Evolutionary conservation across 192 early-diverging fungal genomes (phyloP), one percentile per base, ranked within the genome.

Genomic region (Jimgerdemannia lactiflua): DNA sequence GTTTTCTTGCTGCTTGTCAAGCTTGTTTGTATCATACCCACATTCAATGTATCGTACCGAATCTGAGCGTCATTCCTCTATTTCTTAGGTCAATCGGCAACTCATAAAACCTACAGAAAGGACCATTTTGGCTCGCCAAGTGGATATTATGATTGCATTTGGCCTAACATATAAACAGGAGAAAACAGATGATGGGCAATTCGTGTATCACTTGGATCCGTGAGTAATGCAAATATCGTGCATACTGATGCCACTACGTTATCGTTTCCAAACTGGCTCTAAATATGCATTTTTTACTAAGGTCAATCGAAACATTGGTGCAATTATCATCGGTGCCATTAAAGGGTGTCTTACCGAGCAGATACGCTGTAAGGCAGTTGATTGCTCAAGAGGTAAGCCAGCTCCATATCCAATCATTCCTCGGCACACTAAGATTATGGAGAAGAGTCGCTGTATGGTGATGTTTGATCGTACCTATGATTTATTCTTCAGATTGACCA

Each of bases 341-440:
- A 29, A 84, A 85, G 72, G 75, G 70, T 17, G 72, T 91, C 14
- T 71, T 91, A 77, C 78, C 90, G 4, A 89, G 79, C 67, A 84
- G 85, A n/a, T 94, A 95, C 79, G 91, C 94, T 0, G 89, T 93
- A 4, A 87, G 92, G 65, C 94, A 96, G 81, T 78, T 98, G 67
- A 88, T 96, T 73, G 80, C 94, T 1, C 92, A 92, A 74, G 93
- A 96, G 85, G 90, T 94, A 72, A 76, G 76, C 68, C 78, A 69
- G 43, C 42, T 41, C 69, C 73, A 17, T 29, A 29, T 29, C n/a
- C n/a, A n/a, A n/a, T n/a, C n/a, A n/a, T n/a, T n/a, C 29, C 29
- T 29, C 29, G 29, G 29, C 29, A 29, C 29, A 29, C 29, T 29
- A 29, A 29, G 29, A 29, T 29, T 29, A 1, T 29, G 29, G n/a